These are phyloP conservation scores for Linnemannia hyalina DNA, from an alignment of 192 early-diverging fungal species.

Conservation along the genomic window DNA sequence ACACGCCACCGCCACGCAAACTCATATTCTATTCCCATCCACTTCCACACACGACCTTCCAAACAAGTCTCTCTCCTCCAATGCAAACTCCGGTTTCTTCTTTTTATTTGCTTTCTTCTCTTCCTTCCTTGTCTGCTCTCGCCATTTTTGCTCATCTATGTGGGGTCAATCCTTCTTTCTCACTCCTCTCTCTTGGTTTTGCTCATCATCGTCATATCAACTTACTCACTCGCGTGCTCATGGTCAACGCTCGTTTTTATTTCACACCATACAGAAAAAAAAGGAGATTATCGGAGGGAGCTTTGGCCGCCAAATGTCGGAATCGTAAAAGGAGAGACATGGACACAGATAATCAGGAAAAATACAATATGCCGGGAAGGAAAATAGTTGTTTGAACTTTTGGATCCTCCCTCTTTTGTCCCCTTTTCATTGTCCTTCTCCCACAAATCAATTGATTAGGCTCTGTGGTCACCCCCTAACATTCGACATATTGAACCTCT, in stretches of 20 bases:
- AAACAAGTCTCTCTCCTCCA: background rate
- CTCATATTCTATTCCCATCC: background rate
- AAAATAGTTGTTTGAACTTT: background rate
- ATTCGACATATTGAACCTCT: background rate
- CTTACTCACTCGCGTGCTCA: background rate
- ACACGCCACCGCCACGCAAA: background rate
- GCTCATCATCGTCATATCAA: background rate
- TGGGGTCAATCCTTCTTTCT: background rate
- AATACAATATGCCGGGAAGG: background rate
- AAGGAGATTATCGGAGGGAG: constrained; percentile 4
- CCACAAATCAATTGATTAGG: background rate
- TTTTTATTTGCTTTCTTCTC: background rate
- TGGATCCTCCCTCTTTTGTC: background rate
- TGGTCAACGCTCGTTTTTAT: background rate
- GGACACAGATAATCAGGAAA: background rate
- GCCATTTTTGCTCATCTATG: background rate
- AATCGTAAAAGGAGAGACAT: background rate
- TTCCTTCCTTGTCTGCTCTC: no score
- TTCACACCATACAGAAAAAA: background rate
- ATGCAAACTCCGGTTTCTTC: background rate
- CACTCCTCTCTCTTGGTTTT: background rate
- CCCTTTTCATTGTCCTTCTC: background rate
- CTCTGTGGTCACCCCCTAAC: background rate
- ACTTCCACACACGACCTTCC: background rate
- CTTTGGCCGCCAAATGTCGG: constrained; percentile 9